phyloP scores from a whole-genome alignment of 2,329 filamentous ascomycete species.

The Epichloe gansuensis region DNA sequence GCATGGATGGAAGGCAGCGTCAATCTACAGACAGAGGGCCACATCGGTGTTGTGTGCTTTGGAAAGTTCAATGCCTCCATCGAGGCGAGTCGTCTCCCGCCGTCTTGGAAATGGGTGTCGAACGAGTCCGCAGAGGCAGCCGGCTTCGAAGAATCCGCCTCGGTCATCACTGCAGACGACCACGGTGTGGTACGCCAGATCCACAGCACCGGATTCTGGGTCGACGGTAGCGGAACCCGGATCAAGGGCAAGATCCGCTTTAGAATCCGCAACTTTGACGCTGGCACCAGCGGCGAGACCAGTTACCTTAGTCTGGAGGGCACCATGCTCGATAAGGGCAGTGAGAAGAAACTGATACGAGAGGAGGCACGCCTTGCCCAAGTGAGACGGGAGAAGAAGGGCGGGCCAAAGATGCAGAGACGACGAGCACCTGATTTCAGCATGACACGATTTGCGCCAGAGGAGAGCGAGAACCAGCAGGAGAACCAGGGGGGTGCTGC shows the following conservation, averaged over 20 bases:
- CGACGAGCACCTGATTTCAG: constrained; percentile 38
- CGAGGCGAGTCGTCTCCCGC: constrained; percentile 60
- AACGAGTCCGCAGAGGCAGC: constrained; percentile 29
- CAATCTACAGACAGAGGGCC: constrained; percentile 77
- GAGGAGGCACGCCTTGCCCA: constrained; percentile 31
- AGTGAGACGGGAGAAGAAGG: constrained; percentile 23
- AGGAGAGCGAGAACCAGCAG: constrained; percentile 24
- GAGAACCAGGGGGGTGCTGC: constrained; percentile 10
- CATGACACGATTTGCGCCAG: constrained; percentile 41
- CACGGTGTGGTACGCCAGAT: constrained; percentile 40
- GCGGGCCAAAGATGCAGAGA: constrained; percentile 16
- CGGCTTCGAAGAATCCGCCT: constrained; percentile 29
- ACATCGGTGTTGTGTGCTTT: constrained; percentile 79
- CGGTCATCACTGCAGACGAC: constrained; percentile 29
- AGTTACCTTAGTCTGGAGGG: constrained; percentile 80
- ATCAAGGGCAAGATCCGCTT: constrained; percentile 63
- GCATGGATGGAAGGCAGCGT: constrained; percentile 67
- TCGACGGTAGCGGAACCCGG: constrained; percentile 54
- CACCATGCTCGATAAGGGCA: constrained; percentile 61
- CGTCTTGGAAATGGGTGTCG: constrained; percentile 68
- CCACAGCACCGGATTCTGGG: constrained; percentile 58
- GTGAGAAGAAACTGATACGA: constrained; percentile 43
- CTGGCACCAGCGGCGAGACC: constrained; percentile 58
- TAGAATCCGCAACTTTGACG: constrained; percentile 74
- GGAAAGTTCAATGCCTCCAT: constrained; percentile 89